Conservation (phyloP, 2,329 filamentous ascomycete genomes). For the Cryphonectria japonica region DNA sequence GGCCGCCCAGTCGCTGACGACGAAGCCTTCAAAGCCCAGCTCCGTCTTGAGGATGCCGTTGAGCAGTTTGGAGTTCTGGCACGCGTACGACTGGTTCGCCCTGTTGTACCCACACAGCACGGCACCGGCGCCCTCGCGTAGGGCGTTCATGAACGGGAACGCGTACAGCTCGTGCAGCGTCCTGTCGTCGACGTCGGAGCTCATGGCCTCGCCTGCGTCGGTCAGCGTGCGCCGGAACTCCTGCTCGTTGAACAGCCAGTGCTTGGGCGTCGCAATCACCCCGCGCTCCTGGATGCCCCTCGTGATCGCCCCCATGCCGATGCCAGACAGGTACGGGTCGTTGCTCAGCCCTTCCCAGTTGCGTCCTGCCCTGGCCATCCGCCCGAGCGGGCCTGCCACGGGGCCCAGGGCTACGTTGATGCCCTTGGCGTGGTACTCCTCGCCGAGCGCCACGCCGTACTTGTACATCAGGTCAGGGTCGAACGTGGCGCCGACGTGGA, state of each 20-base stretch:
- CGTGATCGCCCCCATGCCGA: conserved; percentile 58
- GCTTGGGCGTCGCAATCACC: conserved; percentile 71
- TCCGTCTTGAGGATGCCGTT: conserved; percentile 70
- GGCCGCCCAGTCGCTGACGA: conserved; percentile 70
- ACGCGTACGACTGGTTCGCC: conserved; percentile 55
- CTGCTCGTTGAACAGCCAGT: conserved; percentile 62
- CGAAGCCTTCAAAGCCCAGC: conserved; percentile 66
- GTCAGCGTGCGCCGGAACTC: conserved; percentile 50
- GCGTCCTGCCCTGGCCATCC: conserved; percentile 64
- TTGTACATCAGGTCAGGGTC: conserved; percentile 67
- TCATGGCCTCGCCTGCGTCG: conserved; percentile 48
- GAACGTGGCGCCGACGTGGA: conserved; percentile 73
- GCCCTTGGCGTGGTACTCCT: conserved; percentile 70
- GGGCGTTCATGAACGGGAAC: conserved; percentile 35
- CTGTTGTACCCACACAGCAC: conserved; percentile 26
- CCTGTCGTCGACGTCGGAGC: conserved; percentile 45
- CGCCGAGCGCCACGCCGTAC: conserved; percentile 69
- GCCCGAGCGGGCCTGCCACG: conserved; percentile 62
- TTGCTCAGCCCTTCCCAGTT: conserved; percentile 57
- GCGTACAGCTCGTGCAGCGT: conserved; percentile 51
- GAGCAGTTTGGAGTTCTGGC: conserved; percentile 68
- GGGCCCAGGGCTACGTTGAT: conserved; percentile 70
- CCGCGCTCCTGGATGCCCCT: conserved; percentile 71
- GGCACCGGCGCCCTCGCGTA: conserved; percentile 23
- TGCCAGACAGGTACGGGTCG: conserved; percentile 65